Percentiles rank a stretch among this genome's conserved stretches.
These are phyloP conservation scores for Staphylotrichum tortipilum DNA, from an alignment of 495 filamentous ascomycete species.

Conservation along the genomic window DNA sequence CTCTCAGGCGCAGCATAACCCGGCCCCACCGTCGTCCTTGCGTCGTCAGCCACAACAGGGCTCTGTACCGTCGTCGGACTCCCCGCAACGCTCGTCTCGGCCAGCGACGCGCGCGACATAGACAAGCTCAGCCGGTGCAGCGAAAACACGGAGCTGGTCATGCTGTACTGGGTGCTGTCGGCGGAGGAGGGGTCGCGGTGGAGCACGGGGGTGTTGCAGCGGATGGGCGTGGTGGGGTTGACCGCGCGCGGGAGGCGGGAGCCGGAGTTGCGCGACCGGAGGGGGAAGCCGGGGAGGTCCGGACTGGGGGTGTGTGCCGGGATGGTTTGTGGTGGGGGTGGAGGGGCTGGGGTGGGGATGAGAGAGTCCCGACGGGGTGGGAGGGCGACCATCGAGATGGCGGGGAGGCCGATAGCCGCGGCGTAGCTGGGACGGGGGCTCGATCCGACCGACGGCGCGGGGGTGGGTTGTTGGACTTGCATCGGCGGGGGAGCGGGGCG, in stretches of 20 bases:
- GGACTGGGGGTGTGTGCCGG: slow-evolving; percentile 11
- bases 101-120: slow-evolving; percentile 15
- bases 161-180: slow-evolving; percentile 29
- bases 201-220: slow-evolving; percentile 20
- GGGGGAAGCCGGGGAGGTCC: slow-evolving; percentile 13
- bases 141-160: slow-evolving; percentile 26
- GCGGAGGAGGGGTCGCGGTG: slow-evolving; percentile 25
- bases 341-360: slow-evolving; percentile 4
- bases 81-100: slow-evolving; percentile 16
- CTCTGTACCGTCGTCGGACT: slow-evolving; percentile 17
- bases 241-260: slow-evolving; percentile 23
- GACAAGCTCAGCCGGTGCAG: slow-evolving; percentile 21
- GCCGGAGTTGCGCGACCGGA: slow-evolving; percentile 23
- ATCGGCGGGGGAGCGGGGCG: neutral
- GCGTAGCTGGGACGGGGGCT: slow-evolving; percentile 17
- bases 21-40: neutral
- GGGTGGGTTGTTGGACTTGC: neutral
- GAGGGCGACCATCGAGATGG: neutral
- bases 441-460: slow-evolving; percentile 3
- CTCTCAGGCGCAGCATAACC: neutral
- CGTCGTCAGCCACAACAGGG: neutral
- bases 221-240: slow-evolving; percentile 24
- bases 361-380: slow-evolving; percentile 10
- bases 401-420: slow-evolving; percentile 7
- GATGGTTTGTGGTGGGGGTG: neutral